These are phyloP conservation scores for Trametes villosa DNA, from an alignment of 768 basidiomycete species.

Conservation along the genomic window DNA sequence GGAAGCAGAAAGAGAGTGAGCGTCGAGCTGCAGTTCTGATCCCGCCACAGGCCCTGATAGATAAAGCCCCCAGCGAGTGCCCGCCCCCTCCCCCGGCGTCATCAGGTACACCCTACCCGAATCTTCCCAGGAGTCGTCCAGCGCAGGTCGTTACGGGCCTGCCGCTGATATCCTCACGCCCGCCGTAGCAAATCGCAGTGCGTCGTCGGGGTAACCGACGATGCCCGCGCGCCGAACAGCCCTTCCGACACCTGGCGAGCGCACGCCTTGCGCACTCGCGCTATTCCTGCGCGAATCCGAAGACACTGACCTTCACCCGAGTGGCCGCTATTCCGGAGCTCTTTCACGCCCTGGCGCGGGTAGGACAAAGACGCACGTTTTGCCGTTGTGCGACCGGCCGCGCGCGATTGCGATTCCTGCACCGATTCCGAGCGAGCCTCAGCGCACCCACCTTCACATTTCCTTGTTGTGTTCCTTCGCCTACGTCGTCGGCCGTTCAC, in stretches of 20 bases:
- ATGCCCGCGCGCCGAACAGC: slow-evolving; percentile 7
- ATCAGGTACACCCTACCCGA: not conserved
- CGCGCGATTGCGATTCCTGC: no score
- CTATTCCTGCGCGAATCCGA: slow-evolving; percentile 8
- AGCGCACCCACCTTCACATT: no score
- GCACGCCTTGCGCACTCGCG: not conserved
- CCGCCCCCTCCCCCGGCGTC: not conserved
- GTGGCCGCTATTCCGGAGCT: no score
- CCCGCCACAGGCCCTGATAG: not conserved
- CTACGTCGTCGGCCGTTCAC: no score
- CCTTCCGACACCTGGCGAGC: no score
- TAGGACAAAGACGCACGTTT: no score
- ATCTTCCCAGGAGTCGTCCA: not conserved
- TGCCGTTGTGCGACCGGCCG: no score
- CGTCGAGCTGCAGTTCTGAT: slow-evolving; percentile 1
- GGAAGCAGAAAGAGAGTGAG: not conserved
- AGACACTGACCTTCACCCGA: not conserved
- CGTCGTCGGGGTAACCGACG: slow-evolving; percentile 7
- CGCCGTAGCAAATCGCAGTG: not conserved
- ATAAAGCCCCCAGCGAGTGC: not conserved
- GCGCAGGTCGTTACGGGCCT: no score
- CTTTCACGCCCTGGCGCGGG: no score
- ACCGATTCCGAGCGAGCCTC: no score
- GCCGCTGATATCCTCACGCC: not conserved
- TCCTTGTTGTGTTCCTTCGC: no score